Evolutionary conservation across 169 alveolate species (phyloP).

Genomic region (Cyclospora cayetanensis): DNA sequence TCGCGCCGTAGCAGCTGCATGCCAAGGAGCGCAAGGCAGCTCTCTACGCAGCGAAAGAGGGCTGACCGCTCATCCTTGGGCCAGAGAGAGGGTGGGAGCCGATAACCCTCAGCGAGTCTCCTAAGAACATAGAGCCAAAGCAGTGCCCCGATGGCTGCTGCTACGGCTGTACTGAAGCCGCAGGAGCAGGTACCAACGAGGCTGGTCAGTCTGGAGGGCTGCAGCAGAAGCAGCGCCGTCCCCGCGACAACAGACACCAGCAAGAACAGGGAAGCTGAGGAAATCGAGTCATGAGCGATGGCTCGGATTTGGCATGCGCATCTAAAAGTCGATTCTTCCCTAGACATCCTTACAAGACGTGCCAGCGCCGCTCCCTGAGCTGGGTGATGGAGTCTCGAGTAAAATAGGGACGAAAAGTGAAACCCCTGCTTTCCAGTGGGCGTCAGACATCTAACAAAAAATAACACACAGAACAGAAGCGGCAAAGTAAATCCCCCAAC

Average conservation of each 20-base stretch:
- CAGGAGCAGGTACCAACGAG: not conserved
- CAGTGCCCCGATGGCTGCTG: not conserved
- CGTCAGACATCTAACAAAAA: too few species aligned
- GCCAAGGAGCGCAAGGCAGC: not conserved
- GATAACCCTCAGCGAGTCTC: conserved; percentile 39
- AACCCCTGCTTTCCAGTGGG: too few species aligned
- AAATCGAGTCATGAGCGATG: not conserved
- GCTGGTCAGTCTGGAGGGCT: too few species aligned
- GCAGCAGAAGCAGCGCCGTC: not conserved
- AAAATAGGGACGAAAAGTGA: too few species aligned
- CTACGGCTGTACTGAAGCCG: not conserved
- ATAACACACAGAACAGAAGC: too few species aligned
- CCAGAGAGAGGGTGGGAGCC: conserved; percentile 18
- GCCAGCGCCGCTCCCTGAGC: too few species aligned
- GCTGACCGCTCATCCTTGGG: not conserved
- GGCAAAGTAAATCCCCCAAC: too few species aligned
- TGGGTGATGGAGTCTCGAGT: too few species aligned
- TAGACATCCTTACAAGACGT: not conserved
- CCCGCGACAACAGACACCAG: not conserved
- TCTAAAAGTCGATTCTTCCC: not conserved
- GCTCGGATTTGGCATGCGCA: not conserved
- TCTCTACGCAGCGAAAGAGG: not conserved
- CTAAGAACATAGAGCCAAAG: not conserved
- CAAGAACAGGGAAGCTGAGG: not conserved
- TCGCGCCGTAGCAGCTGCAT: not conserved